Evolutionary conservation across 169 alveolate genomes (phyloP), one percentile per base, ranked within the genome.

Genomic region (Cystoisospora suis): DNA sequence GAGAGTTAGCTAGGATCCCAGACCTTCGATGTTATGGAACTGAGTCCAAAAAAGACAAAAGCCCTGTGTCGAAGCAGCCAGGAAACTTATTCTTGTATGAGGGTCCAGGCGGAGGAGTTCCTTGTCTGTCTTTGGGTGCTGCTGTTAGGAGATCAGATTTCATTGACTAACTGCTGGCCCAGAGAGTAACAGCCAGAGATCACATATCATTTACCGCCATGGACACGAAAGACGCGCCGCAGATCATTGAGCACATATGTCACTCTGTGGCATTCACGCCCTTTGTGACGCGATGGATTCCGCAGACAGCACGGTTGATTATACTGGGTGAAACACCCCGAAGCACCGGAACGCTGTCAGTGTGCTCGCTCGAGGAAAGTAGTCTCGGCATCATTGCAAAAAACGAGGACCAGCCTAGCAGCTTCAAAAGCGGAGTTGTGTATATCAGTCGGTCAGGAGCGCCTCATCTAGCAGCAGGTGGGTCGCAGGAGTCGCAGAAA

Each of bases 221-320:
- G 83, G 83, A 72, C 27, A 38, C 83, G 40, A 72, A 72, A 34
- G 83, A 72, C 83, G 83, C 83, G 58, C 83, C 83, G n/a, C 83
- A 72, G 83, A 46, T 72, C 83, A 72, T 72, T 38, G 83, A 72
- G 53, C 83, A 72, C 56, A 72, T 72, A n/a, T 20, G 27, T 53
- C 83, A 72, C 27, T 72, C 83, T 20, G 46, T 72, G 53, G 53
- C 47, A 17, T 72, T 23, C 83, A 72, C 83, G 17, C 83, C 83
- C 23, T 72, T 72, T 17, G 83, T 72, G 45, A 72, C 56, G 23
- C 83, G 83, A 3, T 72, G 83, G 83, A 38, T 72, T 12, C 83
- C 83, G 56, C 83, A 72, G 23, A 72, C 83, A 29, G 83, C 83
- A 56, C 36, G 42, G 53, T 53, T 72, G 27, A 20, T 72, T 40